Conservation (phyloP, 2,329 filamentous ascomycete genomes). For the Aspergillus quadrilineatus region DNA sequence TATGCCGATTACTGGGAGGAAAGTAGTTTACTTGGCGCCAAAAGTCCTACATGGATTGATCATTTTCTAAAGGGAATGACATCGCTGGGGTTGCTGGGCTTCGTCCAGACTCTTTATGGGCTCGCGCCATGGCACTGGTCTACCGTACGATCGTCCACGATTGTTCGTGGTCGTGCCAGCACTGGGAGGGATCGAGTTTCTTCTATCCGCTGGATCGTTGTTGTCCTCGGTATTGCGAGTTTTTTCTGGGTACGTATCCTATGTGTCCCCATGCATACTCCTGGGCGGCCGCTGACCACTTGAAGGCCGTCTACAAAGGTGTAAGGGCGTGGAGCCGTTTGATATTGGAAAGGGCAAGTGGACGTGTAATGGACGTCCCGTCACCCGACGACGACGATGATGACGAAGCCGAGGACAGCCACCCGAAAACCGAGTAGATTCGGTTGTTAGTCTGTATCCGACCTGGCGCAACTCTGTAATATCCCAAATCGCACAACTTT, state of each 20-base stretch:
- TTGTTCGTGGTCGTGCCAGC: slow-evolving; percentile 53
- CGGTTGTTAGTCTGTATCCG: neutral
- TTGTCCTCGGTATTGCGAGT: slow-evolving; percentile 75
- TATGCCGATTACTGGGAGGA: slow-evolving; percentile 45
- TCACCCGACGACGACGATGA: slow-evolving; percentile 54
- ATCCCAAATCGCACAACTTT: slow-evolving; percentile 75
- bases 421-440: neutral
- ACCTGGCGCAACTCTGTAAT: neutral
- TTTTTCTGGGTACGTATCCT: slow-evolving; percentile 69
- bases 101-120: slow-evolving; percentile 74
- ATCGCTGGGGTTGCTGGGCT: slow-evolving; percentile 82
- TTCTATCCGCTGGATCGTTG: slow-evolving; percentile 74
- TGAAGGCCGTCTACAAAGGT: slow-evolving; percentile 74
- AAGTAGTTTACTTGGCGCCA: slow-evolving; percentile 36
- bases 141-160: slow-evolving; percentile 65
- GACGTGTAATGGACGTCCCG: slow-evolving; percentile 74
- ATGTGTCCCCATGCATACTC: slow-evolving; percentile 34
- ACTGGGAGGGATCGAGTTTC: slow-evolving; percentile 76
- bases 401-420: slow-evolving; percentile 37
- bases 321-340: slow-evolving; percentile 71
- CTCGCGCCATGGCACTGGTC: slow-evolving; percentile 75
- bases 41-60: slow-evolving; percentile 67
- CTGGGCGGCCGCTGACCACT: slow-evolving; percentile 22
- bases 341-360: slow-evolving; percentile 73
- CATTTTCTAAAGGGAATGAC: slow-evolving; percentile 89